Percentiles rank a stretch among this genome's conserved stretches.
These are phyloP conservation scores for Pichia deserticola DNA, from an alignment of 805 yeast species.

Conservation along the genomic window DNA sequence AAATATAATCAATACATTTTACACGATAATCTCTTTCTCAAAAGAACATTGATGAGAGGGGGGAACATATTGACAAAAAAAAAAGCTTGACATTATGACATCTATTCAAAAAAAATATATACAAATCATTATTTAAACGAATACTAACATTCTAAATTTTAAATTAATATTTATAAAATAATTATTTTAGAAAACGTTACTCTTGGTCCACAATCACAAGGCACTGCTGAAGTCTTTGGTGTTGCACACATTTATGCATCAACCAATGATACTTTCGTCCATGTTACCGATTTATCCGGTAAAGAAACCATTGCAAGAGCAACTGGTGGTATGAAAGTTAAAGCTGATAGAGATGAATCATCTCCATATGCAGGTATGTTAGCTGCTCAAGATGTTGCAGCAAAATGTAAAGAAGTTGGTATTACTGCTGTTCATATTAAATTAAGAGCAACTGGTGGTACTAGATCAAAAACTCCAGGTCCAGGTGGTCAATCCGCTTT, in stretches of 20 bases:
- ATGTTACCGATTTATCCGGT: slow-evolving; percentile 98
- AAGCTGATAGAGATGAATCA: slow-evolving; percentile 99
- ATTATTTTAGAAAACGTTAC: slow-evolving; percentile 42
- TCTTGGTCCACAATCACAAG: slow-evolving; percentile 86
- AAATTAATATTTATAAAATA: background rate
- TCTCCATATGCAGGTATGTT: slow-evolving; percentile 99
- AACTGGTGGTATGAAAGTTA: slow-evolving; percentile 99
- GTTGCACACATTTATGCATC: slow-evolving; percentile 99
- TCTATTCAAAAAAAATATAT: background rate
- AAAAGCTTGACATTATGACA: too few species aligned
- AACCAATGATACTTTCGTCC: slow-evolving; percentile 99
- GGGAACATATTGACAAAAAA: too few species aligned
- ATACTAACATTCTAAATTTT: slow-evolving; percentile 11
- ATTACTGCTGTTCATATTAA: slow-evolving; percentile 99
- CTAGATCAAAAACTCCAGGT: slow-evolving; percentile 99
- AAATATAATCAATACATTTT: too few species aligned
- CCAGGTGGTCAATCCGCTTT: slow-evolving; percentile 99
- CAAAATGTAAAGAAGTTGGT: slow-evolving; percentile 98
- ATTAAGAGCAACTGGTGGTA: slow-evolving; percentile 99
- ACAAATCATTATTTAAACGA: background rate
- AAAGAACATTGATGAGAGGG: too few species aligned
- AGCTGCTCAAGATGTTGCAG: slow-evolving; percentile 99
- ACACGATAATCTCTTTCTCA: too few species aligned
- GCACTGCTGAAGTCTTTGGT: slow-evolving; percentile 98
- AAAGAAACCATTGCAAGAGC: slow-evolving; percentile 99